Evolutionary conservation across 805 yeast species (phyloP).

Genomic region (Metschnikowia proteae): DNA sequence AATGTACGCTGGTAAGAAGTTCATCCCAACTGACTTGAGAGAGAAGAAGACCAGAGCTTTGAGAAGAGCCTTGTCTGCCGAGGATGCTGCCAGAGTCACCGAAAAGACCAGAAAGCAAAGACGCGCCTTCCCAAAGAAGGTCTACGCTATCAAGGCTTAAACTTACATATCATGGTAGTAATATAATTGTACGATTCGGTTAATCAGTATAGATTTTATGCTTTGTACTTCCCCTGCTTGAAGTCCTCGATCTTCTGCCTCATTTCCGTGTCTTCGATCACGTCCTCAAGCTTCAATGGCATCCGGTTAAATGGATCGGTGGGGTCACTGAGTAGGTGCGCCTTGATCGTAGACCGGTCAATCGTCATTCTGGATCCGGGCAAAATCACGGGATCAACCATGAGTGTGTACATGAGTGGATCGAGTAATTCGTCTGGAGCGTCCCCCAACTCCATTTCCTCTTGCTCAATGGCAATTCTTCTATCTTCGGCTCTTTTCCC

Average conservation of each 20-base stretch:
- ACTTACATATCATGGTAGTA: constrained; percentile 21
- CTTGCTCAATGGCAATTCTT: constrained; percentile 64
- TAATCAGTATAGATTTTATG: not conserved
- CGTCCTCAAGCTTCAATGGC: constrained; percentile 88
- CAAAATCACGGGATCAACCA: constrained; percentile 94
- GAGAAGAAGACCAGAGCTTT: constrained; percentile 99
- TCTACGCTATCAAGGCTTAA: constrained; percentile 98
- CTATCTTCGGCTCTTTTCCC: constrained; percentile 62
- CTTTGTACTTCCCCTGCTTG: constrained; percentile 35
- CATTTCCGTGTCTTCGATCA: constrained; percentile 70
- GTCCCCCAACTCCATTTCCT: constrained; percentile 86
- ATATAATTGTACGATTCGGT: constrained; percentile 21
- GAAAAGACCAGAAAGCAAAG: constrained; percentile 87
- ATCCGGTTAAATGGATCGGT: constrained; percentile 96
- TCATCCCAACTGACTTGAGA: constrained; percentile 97
- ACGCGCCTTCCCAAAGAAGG: constrained; percentile 97
- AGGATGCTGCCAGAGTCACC: constrained; percentile 79
- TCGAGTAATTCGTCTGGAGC: constrained; percentile 95
- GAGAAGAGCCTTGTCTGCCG: constrained; percentile 91
- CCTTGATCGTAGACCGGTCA: constrained; percentile 87
- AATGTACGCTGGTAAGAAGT: constrained; percentile 92
- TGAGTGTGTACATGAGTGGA: constrained; percentile 92
- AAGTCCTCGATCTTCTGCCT: constrained; percentile 57
- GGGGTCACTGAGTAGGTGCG: constrained; percentile 89
- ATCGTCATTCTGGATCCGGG: constrained; percentile 83